A percentile compares a stretch with the other conserved stretches of the same genome.
phyloP scores from a whole-genome alignment of 2,329 filamentous ascomycete species.

The Apiospora saccharicola region DNA sequence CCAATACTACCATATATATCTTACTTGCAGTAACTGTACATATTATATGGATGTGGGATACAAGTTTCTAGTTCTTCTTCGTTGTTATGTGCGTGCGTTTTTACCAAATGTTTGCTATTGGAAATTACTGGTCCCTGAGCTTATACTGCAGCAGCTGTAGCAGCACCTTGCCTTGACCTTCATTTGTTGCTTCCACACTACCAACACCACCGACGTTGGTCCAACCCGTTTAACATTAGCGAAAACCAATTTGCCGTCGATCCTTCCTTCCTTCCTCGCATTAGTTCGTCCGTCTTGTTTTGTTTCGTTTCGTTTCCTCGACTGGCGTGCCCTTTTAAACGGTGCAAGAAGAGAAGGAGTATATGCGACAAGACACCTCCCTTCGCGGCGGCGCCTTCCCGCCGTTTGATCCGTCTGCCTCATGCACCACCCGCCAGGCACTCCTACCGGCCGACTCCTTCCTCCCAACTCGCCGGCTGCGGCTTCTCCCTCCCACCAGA shows the following conservation, averaged over 20 bases:
- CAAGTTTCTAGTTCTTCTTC: background rate
- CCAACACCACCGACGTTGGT: background rate
- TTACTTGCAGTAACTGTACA: background rate
- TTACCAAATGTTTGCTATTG: background rate
- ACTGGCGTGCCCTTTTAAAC: background rate
- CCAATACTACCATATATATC: background rate
- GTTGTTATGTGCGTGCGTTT: background rate
- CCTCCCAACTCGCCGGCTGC: slow-evolving; percentile 27
- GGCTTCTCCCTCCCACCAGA: background rate
- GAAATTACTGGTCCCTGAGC: slow-evolving; percentile 2
- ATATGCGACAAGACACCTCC: background rate
- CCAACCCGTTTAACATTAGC: background rate
- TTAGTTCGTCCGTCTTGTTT: background rate
- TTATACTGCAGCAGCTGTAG: background rate
- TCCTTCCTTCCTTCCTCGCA: background rate
- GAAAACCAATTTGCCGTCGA: background rate
- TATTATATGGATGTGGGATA: background rate
- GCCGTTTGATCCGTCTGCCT: slow-evolving; percentile 12
- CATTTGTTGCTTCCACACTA: background rate
- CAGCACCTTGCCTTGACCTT: background rate
- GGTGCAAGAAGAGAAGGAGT: background rate
- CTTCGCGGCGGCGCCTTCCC: slow-evolving; percentile 1
- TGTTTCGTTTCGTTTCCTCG: background rate
- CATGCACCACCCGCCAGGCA: slow-evolving; percentile 17
- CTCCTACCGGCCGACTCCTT: slow-evolving; percentile 21